phyloP scores from a whole-genome alignment of 805 yeast species.

The Wickerhamomyces rabaulensis region DNA sequence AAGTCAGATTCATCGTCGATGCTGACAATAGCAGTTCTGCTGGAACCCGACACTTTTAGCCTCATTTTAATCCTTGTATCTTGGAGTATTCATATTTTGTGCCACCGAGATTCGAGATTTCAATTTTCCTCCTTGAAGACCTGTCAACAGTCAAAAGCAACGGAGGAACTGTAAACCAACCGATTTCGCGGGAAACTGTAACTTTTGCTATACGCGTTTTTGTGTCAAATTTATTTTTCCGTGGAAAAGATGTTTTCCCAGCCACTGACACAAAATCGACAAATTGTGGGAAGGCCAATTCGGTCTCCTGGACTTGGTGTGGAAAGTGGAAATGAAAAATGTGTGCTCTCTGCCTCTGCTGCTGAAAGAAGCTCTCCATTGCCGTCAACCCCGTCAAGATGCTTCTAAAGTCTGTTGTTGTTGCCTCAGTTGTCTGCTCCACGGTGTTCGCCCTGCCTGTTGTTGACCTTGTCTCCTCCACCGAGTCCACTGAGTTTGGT shows the following conservation, averaged over 20 bases:
- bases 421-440: not conserved
- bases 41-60: conserved; percentile 29
- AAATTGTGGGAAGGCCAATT: not conserved
- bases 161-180: no score
- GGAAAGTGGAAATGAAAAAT: not conserved
- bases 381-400: not conserved
- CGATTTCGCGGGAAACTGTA: no score
- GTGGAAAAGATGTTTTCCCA: no score
- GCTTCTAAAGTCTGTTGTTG: not conserved
- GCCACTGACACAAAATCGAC: not conserved
- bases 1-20: conserved; percentile 34
- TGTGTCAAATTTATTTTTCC: no score
- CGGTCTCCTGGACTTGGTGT: no score
- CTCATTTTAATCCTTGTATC: conserved; percentile 28
- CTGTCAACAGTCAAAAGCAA: no score
- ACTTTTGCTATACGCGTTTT: no score
- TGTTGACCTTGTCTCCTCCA: conserved; percentile 16
- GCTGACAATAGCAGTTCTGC: conserved; percentile 27
- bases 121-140: no score
- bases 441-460: not conserved
- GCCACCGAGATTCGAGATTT: not conserved
- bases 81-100: no score
- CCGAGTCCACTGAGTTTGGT: conserved; percentile 29
- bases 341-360: not conserved
- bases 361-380: not conserved